These are phyloP conservation scores for Beauveria medogensis DNA, from an alignment of 2,329 filamentous ascomycete genomes.

Conservation along the genomic window DNA sequence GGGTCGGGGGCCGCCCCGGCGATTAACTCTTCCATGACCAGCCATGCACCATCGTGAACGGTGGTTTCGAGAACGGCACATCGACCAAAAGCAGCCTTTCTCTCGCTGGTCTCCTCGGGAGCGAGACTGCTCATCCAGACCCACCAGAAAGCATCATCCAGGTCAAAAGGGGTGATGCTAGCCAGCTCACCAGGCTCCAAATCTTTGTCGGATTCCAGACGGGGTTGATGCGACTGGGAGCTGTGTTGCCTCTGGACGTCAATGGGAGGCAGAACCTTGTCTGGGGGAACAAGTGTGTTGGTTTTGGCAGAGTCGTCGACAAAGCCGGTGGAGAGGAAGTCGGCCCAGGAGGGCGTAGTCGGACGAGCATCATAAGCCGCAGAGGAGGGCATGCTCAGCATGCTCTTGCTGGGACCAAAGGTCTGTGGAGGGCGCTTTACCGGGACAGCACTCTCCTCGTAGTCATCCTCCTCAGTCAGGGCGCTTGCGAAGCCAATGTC, in stretches of 20 bases:
- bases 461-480: slow-evolving; percentile 62
- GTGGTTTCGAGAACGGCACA: slow-evolving; percentile 87
- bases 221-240: slow-evolving; percentile 74
- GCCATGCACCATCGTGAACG: slow-evolving; percentile 75
- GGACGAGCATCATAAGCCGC: slow-evolving; percentile 65
- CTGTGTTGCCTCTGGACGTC: slow-evolving; percentile 69
- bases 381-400: slow-evolving; percentile 47
- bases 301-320: slow-evolving; percentile 60
- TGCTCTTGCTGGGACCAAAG: slow-evolving; percentile 7
- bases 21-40: slow-evolving; percentile 93
- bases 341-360: slow-evolving; percentile 95
- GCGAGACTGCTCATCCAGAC: slow-evolving; percentile 98
- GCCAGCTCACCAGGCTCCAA: slow-evolving; percentile 90
- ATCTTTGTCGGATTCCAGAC: slow-evolving; percentile 57
- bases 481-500: slow-evolving; percentile 82
- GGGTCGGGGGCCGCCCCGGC: slow-evolving; percentile 85
- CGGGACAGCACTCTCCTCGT: slow-evolving; percentile 43
- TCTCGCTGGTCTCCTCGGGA: slow-evolving; percentile 73
- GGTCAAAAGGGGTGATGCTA: slow-evolving; percentile 75
- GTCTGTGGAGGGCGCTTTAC: slow-evolving; percentile 27
- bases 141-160: slow-evolving; percentile 99
- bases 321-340: slow-evolving; percentile 93
- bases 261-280: slow-evolving; percentile 84
- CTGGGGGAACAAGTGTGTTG: slow-evolving; percentile 75
- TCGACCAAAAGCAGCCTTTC: slow-evolving; percentile 89